Evolutionary conservation across 2,329 filamentous ascomycete species (phyloP).

Genomic region (Penicillium psychrosexuale): DNA sequence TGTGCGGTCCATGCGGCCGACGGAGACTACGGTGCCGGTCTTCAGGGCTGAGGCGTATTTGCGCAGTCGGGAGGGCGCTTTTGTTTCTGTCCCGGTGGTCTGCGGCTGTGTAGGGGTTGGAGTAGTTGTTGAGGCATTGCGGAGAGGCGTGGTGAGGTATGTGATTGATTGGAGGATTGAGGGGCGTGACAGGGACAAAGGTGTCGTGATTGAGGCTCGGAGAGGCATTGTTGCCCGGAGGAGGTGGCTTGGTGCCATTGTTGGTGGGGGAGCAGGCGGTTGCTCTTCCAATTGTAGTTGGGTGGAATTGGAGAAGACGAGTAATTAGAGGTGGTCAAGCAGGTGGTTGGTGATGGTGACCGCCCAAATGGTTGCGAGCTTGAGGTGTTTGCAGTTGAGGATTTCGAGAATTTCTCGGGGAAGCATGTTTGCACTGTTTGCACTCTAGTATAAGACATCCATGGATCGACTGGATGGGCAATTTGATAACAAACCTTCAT

Average conservation of each 20-base stretch:
- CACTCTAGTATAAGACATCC: slow-evolving; percentile 6
- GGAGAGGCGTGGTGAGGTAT: slow-evolving; percentile 18
- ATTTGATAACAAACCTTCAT: background rate
- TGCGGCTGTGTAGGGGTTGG: slow-evolving; percentile 4
- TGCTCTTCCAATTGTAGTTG: background rate
- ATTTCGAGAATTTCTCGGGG: slow-evolving; percentile 32
- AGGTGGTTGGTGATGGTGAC: background rate
- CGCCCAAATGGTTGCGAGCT: slow-evolving; percentile 7
- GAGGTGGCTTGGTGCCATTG: slow-evolving; percentile 32
- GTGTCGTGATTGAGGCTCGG: slow-evolving; percentile 26
- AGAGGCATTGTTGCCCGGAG: slow-evolving; percentile 34
- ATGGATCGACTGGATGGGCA: background rate
- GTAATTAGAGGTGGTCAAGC: background rate
- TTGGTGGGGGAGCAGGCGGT: slow-evolving; percentile 2
- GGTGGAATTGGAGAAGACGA: background rate
- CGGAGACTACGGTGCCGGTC: slow-evolving; percentile 42
- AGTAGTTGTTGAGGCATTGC: slow-evolving; percentile 18
- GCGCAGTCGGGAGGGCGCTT: slow-evolving; percentile 31
- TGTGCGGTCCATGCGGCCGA: slow-evolving; percentile 43
- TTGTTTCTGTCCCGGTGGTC: slow-evolving; percentile 14
- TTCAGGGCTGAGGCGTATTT: slow-evolving; percentile 36
- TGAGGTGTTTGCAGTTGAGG: slow-evolving; percentile 11
- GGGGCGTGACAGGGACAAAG: slow-evolving; percentile 26
- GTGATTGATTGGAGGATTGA: slow-evolving; percentile 19
- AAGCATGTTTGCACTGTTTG: slow-evolving; percentile 29